Base-by-base conservation (phyloP, 2,329 filamentous ascomycete species). In the Sphaceloma murrayae region DNA sequence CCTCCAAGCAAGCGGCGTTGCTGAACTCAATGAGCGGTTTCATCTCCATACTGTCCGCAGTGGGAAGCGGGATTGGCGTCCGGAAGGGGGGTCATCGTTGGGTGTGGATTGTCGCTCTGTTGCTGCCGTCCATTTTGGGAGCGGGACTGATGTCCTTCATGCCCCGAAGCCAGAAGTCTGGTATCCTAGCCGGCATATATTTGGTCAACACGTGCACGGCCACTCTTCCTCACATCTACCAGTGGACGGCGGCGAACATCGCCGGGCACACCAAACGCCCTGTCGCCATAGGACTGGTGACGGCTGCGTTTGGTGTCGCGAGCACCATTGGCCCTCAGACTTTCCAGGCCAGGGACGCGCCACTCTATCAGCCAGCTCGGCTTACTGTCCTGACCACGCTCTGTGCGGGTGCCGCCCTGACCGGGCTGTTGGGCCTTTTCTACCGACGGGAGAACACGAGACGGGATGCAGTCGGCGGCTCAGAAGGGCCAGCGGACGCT, bases 241-340 rank as follows among this genome's bases (percentile, higher is more conserved):
- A 55, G 34, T 61, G 61, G 50, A 43, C 54, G 3, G 51, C 52
- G 4, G 48, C 51, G 4, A 57, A 84, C 53, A 66, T 82, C 11
- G 80, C 75, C 18, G 80, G 80, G 0, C 77, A 81, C 52, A 84
- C 80, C 1, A 85, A 85, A 64, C 83, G 82, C 59, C 70, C 74
- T 0, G 72, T 83, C 3, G 77, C 79, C 4, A 69, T 74, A 49
- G 42, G 42, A 6, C 14, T 45, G 17, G 32, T 36, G n/a, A 45
- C 31, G 14, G 42, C 42, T 5, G 42, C 42, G 5, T 45, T 45
- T 22, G 42, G 42, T 14, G 50, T 62, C 9, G 66, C 57, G 4
- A 62, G 60, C 34, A 58, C 62, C 29, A 60, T 63, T 24, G 60
- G 58, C 0, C 59, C 61, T 1, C 53, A 59, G 36, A 62, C 60